A percentile compares a stretch with the other conserved stretches of the same genome.
Evolutionary conservation across 1,139 yeast species (phyloP).

Genomic region (Debaryomycetaceae sp.): DNA sequence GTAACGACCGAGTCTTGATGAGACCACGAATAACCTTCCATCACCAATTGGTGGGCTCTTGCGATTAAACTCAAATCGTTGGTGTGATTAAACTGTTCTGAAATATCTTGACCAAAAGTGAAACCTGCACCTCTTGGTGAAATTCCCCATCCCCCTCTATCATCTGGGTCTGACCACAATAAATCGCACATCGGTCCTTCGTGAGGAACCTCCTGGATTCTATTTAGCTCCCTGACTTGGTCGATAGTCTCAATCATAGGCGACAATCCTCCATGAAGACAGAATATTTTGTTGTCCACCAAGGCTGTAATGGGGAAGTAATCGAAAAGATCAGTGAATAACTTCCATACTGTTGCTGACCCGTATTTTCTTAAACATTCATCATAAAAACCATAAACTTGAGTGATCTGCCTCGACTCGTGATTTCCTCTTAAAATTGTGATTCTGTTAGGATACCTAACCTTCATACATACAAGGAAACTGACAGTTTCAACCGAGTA

Average conservation of each 20-base stretch:
- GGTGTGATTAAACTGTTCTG: slow-evolving; percentile 74
- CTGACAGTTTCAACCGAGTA: slow-evolving; percentile 91
- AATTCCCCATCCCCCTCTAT: slow-evolving; percentile 93
- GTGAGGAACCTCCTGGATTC: slow-evolving; percentile 96
- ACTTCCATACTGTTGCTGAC: slow-evolving; percentile 89
- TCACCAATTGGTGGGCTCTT: slow-evolving; percentile 95
- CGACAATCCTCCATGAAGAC: slow-evolving; percentile 95
- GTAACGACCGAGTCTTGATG: slow-evolving; percentile 90
- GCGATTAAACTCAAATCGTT: slow-evolving; percentile 87
- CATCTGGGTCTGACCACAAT: slow-evolving; percentile 97
- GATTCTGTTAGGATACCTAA: slow-evolving; percentile 89
- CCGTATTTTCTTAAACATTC: slow-evolving; percentile 96
- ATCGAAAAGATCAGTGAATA: slow-evolving; percentile 76
- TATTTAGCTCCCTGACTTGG: slow-evolving; percentile 80
- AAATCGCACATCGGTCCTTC: slow-evolving; percentile 99
- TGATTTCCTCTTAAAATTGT: slow-evolving; percentile 95
- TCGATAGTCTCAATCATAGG: slow-evolving; percentile 90
- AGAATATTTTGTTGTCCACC: slow-evolving; percentile 84
- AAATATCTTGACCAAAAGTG: slow-evolving; percentile 52
- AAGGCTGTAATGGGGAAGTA: slow-evolving; percentile 92
- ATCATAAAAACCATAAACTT: slow-evolving; percentile 96
- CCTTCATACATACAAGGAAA: slow-evolving; percentile 85
- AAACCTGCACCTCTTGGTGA: slow-evolving; percentile 99
- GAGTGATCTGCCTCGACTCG: slow-evolving; percentile 95
- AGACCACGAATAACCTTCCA: slow-evolving; percentile 89